Conservation (phyloP, 1,284 basidiomycete genomes). For the Apiotrichum mycotoxinovorans region DNA sequence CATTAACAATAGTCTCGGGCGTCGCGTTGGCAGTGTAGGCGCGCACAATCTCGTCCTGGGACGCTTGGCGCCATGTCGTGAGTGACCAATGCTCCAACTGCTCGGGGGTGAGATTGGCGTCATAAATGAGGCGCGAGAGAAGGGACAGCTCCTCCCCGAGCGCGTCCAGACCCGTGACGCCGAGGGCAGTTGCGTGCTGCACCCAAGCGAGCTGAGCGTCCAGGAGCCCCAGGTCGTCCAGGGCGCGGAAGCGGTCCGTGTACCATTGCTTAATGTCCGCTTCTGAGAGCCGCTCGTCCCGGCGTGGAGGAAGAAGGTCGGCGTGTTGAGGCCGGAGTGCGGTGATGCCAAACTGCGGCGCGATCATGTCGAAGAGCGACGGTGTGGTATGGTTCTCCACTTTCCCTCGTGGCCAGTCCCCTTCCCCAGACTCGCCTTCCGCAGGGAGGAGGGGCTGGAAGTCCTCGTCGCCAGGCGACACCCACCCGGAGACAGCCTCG, state of each 20-base stretch:
- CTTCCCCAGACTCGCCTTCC: conserved; percentile 56
- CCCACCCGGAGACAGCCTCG: conserved; percentile 68
- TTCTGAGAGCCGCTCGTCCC: neutral
- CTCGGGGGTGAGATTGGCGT: conserved; percentile 52
- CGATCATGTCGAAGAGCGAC: conserved; percentile 12
- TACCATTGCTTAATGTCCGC: conserved; percentile 70
- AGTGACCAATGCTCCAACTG: conserved; percentile 63
- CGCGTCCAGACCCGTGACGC: conserved; percentile 72
- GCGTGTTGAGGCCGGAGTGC: neutral
- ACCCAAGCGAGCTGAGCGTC: conserved; percentile 72
- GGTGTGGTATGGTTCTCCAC: neutral
- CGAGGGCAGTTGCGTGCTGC: conserved; percentile 78
- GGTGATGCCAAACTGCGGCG: conserved; percentile 3
- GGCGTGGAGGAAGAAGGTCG: conserved; percentile 24
- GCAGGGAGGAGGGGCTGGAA: conserved; percentile 64
- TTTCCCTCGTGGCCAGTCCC: conserved; percentile 14
- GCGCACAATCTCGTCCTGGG: conserved; percentile 61
- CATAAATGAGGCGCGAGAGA: conserved; percentile 78
- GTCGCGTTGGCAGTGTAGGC: conserved; percentile 73
- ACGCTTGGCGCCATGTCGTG: conserved; percentile 64
- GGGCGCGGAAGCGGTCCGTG: conserved; percentile 58
- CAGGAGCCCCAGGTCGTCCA: conserved; percentile 70
- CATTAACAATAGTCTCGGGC: conserved; percentile 61
- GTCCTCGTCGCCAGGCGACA: conserved; percentile 56
- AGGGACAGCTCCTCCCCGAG: conserved; percentile 85